phyloP scores from a whole-genome alignment of 805 yeast genomes.

The Barnettozyma salicaria region DNA sequence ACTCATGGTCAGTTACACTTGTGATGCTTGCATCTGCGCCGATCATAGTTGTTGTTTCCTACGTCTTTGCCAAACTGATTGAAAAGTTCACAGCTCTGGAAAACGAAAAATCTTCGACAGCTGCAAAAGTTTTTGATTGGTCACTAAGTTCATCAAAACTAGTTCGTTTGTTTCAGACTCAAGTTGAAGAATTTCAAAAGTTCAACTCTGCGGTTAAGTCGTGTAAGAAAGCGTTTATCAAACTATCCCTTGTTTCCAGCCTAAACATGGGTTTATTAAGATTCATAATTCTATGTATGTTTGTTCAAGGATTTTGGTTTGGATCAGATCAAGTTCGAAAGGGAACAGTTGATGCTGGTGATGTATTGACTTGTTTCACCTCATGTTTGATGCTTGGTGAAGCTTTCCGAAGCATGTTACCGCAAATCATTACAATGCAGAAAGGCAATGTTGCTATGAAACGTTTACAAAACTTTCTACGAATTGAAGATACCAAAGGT shows the following conservation, averaged over 20 bases:
- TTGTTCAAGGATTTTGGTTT: slow-evolving; percentile 90
- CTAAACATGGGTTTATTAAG: slow-evolving; percentile 53
- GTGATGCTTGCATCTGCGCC: slow-evolving; percentile 76
- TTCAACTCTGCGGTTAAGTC: slow-evolving; percentile 31
- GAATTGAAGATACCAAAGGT: slow-evolving; percentile 14
- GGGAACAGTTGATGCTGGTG: slow-evolving; percentile 47
- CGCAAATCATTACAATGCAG: slow-evolving; percentile 54
- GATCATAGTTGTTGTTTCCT: slow-evolving; percentile 45
- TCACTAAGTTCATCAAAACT: slow-evolving; percentile 51
- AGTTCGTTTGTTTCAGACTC: slow-evolving; percentile 57
- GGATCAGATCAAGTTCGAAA: slow-evolving; percentile 62
- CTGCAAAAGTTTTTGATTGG: slow-evolving; percentile 68
- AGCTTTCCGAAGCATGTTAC: slow-evolving; percentile 47
- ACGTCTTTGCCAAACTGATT: slow-evolving; percentile 45
- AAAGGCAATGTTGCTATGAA: slow-evolving; percentile 67
- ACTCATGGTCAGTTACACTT: slow-evolving; percentile 82
- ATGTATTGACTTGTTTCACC: slow-evolving; percentile 77
- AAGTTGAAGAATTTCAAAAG: slow-evolving; percentile 40
- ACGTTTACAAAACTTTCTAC: slow-evolving; percentile 40
- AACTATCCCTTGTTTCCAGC: slow-evolving; percentile 42
- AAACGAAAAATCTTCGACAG: slow-evolving; percentile 47
- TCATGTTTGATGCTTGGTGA: slow-evolving; percentile 72
- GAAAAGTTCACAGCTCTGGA: slow-evolving; percentile 46
- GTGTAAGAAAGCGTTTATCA: slow-evolving; percentile 36
- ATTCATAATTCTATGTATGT: slow-evolving; percentile 59